Percentiles rank a stretch among this genome's conserved stretches.
phyloP scores from a whole-genome alignment of 2,329 filamentous ascomycete species.

The Penicillium rolfsii region DNA sequence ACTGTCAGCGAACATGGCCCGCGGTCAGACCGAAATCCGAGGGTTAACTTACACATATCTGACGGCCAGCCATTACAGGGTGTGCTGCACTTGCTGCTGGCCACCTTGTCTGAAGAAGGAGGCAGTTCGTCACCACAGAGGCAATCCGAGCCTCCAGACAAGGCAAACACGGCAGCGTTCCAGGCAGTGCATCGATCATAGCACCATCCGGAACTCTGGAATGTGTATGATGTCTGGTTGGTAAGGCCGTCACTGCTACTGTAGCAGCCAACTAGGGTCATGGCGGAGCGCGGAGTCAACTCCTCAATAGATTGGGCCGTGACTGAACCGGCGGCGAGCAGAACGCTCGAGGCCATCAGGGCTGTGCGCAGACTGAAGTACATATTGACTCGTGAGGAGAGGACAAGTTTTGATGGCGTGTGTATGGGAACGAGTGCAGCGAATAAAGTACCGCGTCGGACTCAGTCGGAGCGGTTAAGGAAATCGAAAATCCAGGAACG shows the following conservation, averaged over 20 bases:
- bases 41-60: conserved; percentile 64
- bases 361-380: conserved; percentile 31
- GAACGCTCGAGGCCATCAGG: conserved; percentile 31
- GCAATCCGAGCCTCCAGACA: conserved; percentile 66
- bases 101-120: conserved; percentile 56
- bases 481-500: conserved; percentile 39
- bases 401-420: conserved; percentile 4
- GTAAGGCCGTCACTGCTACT: conserved; percentile 51
- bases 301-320: conserved; percentile 27
- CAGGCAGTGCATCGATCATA: conserved; percentile 54
- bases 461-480: conserved; percentile 21
- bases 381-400: conserved; percentile 31
- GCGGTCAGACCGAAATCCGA: not conserved
- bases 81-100: conserved; percentile 64
- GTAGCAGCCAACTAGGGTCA: conserved; percentile 56
- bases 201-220: conserved; percentile 61
- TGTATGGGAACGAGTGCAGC: conserved; percentile 7
- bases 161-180: conserved; percentile 63
- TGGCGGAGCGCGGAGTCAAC: conserved; percentile 15
- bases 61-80: conserved; percentile 65
- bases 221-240: conserved; percentile 54
- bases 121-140: conserved; percentile 75
- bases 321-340: conserved; percentile 30
- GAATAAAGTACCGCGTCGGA: conserved; percentile 26
- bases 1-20: not conserved